These are phyloP conservation scores for Hypholoma fasciculare DNA, from an alignment of 768 basidiomycete genomes.

Conservation along the genomic window DNA sequence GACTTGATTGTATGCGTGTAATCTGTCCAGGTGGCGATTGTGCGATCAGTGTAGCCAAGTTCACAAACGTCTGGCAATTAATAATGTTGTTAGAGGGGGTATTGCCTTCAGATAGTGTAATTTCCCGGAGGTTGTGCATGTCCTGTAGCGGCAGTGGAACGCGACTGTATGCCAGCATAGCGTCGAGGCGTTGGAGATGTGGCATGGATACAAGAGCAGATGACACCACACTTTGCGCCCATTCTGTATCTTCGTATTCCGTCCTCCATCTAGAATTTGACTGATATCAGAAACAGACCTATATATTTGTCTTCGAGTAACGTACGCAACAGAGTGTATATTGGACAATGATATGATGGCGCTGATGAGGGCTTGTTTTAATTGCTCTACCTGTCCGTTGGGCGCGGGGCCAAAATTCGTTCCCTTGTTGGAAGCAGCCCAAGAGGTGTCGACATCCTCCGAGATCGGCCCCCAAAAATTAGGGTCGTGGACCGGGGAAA, in stretches of 20 bases:
- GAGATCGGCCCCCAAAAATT: neutral
- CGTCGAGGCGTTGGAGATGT: neutral
- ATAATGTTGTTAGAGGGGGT: neutral
- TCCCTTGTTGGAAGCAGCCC: neutral
- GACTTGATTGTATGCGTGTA: neutral
- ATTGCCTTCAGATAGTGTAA: neutral
- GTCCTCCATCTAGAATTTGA: neutral
- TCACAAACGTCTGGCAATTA: neutral
- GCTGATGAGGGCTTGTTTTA: neutral
- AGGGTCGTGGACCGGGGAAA: neutral
- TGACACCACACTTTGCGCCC: neutral
- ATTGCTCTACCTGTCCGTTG: neutral
- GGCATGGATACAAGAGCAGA: neutral
- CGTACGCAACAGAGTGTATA: neutral
- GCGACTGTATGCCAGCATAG: neutral
- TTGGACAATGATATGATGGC: neutral
- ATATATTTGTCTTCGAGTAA: too few relatives aligned
- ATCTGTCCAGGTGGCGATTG: slow-evolving; percentile 3
- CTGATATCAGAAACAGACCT: neutral
- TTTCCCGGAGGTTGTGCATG: neutral
- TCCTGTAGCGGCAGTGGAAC: neutral
- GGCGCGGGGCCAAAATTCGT: neutral
- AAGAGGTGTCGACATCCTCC: neutral
- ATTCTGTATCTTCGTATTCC: neutral
- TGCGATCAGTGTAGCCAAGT: neutral